phyloP scores from a whole-genome alignment of 345 rosid species.

The Eucalyptus marginata region DNA sequence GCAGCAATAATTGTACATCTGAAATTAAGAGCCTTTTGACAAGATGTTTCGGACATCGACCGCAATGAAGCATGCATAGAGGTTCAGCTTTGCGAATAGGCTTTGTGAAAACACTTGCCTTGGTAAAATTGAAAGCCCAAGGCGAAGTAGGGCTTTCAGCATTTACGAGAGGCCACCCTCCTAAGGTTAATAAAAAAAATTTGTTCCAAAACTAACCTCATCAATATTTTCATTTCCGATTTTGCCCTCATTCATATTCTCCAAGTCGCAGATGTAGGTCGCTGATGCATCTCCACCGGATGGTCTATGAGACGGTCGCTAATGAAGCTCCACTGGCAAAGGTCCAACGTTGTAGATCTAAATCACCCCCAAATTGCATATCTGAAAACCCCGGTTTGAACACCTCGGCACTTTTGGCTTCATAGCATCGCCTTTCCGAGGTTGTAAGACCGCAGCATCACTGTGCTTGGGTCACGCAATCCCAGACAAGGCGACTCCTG shows the following conservation, averaged over 20 bases:
- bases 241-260: neutral
- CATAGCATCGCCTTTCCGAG: neutral
- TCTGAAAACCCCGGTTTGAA: accelerated
- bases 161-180: accelerated
- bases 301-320: neutral
- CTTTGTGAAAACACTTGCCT: neutral
- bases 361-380: neutral
- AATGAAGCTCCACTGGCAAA: neutral
- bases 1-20: neutral
- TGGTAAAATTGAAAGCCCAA: neutral
- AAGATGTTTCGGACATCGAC: neutral
- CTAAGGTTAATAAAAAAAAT: accelerated
- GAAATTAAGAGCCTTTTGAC: neutral
- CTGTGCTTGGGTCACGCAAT: neutral
- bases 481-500: too few species aligned
- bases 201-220: accelerated
- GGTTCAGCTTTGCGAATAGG: neutral
- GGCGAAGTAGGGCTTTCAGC: accelerated
- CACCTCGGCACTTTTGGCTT: neutral
- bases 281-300: neutral
- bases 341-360: neutral
- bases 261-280: too few species aligned
- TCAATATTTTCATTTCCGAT: too few species aligned
- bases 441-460: accelerated
- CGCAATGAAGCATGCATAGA: neutral